Evolutionary conservation across 1,284 basidiomycete genomes (phyloP), one percentile per base, ranked within the genome.

Genomic region (Earliella scabrosa): DNA sequence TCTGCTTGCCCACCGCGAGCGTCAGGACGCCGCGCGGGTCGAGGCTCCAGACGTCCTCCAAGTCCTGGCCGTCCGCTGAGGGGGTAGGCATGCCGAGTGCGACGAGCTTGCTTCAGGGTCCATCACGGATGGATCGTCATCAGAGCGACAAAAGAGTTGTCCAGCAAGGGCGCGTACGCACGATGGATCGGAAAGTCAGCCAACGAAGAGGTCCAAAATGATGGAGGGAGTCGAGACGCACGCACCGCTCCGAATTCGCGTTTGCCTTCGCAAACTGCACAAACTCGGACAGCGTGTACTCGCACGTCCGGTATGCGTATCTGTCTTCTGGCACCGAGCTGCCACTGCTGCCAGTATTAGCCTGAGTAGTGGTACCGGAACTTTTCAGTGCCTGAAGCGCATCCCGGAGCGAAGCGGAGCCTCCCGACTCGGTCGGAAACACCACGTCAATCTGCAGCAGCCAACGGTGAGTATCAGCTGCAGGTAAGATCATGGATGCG

Each of bases 1-100:
- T 80, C 14, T 73, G 70, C 65, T 82, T 83, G 26, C 75, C 73
- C 3, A 85, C 74, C n/a, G 73, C 80, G 18, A 88, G 66, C 0
- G 82, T 82, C 53, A 90, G 70, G 23, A 82, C 56, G 2, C 83
- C 83, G 10, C 82, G 77, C 1, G 77, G 71, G 61, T 88, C 87
- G 43, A 88, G 73, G 63, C 83, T 85, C 88, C 88, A 90, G 1
- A 74, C 76, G 55, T 87, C 85, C 36, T 82, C 79, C 14, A 23
- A 67, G 64, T 24, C 73, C 64, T 4, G 65, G 32, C 3, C 72
- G 68, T 3, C 75, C n/a, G n/a, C n/a, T n/a, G n/a, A n/a, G n/a
- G n/a, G n/a, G n/a, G n/a, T n/a, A n/a, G n/a, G n/a, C n/a, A n/a
- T n/a, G n/a, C n/a, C 64, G 29, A 78, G 74, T 2, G 68, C 69